Conservation (phyloP, 768 basidiomycete species). For the Paxillus ammoniavirescens region DNA sequence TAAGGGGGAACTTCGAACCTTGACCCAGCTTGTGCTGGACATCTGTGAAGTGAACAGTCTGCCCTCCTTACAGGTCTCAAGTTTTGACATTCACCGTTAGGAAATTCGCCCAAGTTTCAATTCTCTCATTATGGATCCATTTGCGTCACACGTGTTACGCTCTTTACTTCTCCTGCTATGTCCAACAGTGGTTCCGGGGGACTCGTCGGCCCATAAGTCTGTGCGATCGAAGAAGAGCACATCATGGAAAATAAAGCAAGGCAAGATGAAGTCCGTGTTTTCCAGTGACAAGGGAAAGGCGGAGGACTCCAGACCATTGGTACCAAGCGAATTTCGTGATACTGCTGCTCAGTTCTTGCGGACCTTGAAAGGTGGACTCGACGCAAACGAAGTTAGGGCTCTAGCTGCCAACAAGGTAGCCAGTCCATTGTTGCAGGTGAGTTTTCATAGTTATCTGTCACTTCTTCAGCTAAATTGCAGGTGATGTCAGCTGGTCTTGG, state of each 20-base stretch:
- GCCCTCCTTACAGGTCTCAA: constrained; percentile 16
- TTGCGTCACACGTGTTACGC: constrained; percentile 88
- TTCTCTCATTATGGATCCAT: constrained; percentile 75
- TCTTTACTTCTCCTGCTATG: constrained; percentile 77
- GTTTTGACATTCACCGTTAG: constrained; percentile 33
- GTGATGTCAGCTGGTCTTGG: constrained; percentile 64
- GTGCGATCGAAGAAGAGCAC: constrained; percentile 85
- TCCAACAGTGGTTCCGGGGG: constrained; percentile 48
- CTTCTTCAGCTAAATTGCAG: constrained; percentile 7
- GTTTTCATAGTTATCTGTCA: constrained; percentile 14
- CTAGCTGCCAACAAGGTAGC: constrained; percentile 75
- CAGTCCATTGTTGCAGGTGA: constrained; percentile 72
- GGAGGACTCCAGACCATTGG: constrained; percentile 17
- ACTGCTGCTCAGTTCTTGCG: constrained; percentile 49
- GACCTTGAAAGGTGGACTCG: constrained; percentile 49
- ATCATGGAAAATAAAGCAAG: constrained; percentile 80
- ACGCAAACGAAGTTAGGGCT: constrained; percentile 73
- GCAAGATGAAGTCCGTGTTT: constrained; percentile 79
- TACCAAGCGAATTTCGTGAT: constrained; percentile 49
- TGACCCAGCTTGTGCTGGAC: constrained; percentile 63
- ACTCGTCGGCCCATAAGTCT: constrained; percentile 34
- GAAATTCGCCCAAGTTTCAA: constrained; percentile 68
- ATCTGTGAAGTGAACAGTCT: constrained; percentile 54
- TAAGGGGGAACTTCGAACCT: constrained; percentile 63
- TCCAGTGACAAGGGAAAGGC: constrained; percentile 41